Conservation (phyloP, 305 asterid species). For the Fraxinus xanthoxyloides region DNA sequence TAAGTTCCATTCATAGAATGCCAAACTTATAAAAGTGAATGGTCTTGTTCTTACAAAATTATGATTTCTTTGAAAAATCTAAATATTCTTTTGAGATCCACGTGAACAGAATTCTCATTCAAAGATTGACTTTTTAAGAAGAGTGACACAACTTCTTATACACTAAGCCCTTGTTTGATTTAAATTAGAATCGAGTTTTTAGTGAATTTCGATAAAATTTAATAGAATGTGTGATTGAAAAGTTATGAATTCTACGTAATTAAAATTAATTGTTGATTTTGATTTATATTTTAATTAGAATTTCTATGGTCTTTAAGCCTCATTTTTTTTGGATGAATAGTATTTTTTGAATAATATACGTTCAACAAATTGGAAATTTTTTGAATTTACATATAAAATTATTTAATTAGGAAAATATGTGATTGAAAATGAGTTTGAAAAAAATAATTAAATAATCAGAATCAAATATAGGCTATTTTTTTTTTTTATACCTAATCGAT, state of each 20-base stretch:
- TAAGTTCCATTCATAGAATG: not conserved
- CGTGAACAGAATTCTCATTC: not conserved
- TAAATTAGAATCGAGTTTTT: not conserved
- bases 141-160: not conserved
- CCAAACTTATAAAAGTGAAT: not conserved
- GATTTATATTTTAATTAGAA: not conserved
- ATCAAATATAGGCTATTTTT: too few relatives aligned
- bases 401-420: too few relatives aligned
- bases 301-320: not conserved
- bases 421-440: too few relatives aligned
- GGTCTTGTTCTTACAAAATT: not conserved
- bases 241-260: too few relatives aligned
- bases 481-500: too few relatives aligned
- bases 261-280: too few relatives aligned
- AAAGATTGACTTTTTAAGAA: not conserved
- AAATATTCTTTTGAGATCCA: not conserved
- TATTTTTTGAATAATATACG: too few relatives aligned
- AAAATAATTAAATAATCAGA: too few relatives aligned
- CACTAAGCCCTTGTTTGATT: not conserved
- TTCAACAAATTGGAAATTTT: too few relatives aligned
- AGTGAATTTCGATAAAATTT: too few relatives aligned
- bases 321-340: too few relatives aligned
- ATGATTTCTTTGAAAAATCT: not conserved
- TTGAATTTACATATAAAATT: too few relatives aligned
- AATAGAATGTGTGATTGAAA: not conserved